Base-by-base conservation (phyloP, 805 yeast genomes). In the Danielia reshetovae region DNA sequence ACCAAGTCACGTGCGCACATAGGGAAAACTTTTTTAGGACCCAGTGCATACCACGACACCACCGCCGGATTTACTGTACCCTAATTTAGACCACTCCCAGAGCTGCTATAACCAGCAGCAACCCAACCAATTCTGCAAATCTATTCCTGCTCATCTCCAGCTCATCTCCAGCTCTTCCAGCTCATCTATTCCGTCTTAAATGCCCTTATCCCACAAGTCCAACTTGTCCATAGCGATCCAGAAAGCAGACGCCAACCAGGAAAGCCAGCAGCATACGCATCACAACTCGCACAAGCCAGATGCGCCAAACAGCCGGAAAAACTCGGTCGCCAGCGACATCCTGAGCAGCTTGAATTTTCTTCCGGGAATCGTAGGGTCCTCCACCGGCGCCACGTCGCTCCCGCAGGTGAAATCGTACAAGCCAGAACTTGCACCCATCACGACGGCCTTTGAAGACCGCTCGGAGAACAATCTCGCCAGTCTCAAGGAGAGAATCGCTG, bases 181-280 rank as follows among this genome's bases (percentile, higher is more conserved):
- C 34, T 18, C 36, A n/a, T n/a, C n/a, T n/a, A n/a, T n/a, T n/a
- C n/a, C n/a, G n/a, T n/a, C n/a, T n/a, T n/a, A 19, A 36, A 52
- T 53, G 57, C 53, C 57, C 14, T 47, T 45, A 15, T 36, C 53
- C 23, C 53, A 51, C 32, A 64, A 58, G 45, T 66, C 72, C 9
- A 68, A 68, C 43, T 49, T 68, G 26, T 66, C 72, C 26, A 48
- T 68, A 38, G 74, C 72, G 38, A 68, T 68, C 24, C 62, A 66
- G 39, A 60, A 63, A 46, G 72, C 70, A 18, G 70, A 62, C 39
- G 52, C 51, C 32, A 36, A 40, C 30, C 49, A 40, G 42, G 49
- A 40, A 42, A 48, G 42, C 30, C 39, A 39, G 32, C 43, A 45
- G 28, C 45, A 38, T 14, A 32, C 42, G 11, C 45, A 35, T 24